Percentiles rank a stretch among this genome's conserved stretches.
phyloP scores from a whole-genome alignment of 192 early-diverging fungal species.

The Backusella psychrophila region DNA sequence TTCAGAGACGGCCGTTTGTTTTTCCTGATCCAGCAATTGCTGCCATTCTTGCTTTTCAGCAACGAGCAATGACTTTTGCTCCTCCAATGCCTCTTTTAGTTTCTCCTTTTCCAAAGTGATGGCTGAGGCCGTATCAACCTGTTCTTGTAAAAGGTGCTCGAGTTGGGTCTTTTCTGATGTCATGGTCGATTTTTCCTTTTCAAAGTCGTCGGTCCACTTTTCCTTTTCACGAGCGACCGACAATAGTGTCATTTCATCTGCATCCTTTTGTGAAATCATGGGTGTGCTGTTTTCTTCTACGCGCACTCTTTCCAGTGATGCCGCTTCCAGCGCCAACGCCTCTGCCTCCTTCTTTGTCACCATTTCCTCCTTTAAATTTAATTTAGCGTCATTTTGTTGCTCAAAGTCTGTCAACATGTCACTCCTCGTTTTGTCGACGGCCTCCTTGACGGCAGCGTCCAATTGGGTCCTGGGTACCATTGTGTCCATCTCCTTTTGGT shows the following conservation, averaged over 20 bases:
- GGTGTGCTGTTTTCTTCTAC: neutral
- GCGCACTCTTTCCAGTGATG: neutral
- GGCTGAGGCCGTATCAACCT: neutral
- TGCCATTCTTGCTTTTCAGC: neutral
- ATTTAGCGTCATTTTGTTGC: neutral
- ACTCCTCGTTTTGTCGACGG: neutral
- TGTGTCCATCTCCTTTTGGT: neutral
- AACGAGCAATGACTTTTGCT: neutral
- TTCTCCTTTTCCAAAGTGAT: neutral
- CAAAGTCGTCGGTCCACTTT: neutral
- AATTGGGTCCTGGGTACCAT: neutral
- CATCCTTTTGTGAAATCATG: neutral
- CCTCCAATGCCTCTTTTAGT: neutral
- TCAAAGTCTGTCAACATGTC: neutral
- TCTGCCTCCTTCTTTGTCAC: neutral
- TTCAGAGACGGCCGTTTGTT: neutral
- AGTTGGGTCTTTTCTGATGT: neutral
- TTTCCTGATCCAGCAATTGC: neutral
- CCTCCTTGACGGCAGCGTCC: neutral
- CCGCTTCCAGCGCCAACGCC: neutral
- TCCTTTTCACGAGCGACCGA: neutral
- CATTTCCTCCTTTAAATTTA: neutral
- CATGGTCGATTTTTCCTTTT: neutral
- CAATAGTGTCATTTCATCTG: neutral
- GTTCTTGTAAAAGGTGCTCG: neutral